Evolutionary conservation across 805 yeast genomes (phyloP), one percentile per base, ranked within the genome.

Genomic region (Cyberlindnera petersonii): DNA sequence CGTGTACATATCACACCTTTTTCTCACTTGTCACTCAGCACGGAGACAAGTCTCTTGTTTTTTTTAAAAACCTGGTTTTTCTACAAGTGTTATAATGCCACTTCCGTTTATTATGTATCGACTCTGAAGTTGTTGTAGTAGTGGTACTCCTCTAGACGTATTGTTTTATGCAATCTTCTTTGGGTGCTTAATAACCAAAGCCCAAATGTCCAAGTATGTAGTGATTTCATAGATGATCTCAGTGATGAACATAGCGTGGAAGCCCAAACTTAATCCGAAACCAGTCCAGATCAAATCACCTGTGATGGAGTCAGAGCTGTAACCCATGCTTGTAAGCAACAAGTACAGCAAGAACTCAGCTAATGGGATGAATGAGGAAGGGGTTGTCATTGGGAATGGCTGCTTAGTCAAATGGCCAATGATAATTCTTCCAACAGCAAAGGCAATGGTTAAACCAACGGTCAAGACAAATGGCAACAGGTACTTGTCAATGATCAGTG

Each of bases 401-500:
- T 85, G 95, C 35, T 73, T 64, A 1, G 96, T 86, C 49, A 91
- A 74, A 60, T 89, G 98, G 3, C 86, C 89, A 40, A 82, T 69
- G 53, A 89, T 89, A 46, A 89, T 86, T 57, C 93, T 76, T 5
- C 97, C 97, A n/a, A 91, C 97, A 4, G 77, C 69, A 54, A 85
- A 82, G 1, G 98, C 96, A 49, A 83, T 64, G 1, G 84, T 73
- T 36, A 82, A 69, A 1, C 95, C 94, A 53, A 85, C 77, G 21
- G 89, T 74, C 33, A 83, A 55, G 17, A 80, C 65, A 48, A 82
- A 70, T 24, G 94, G 83, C 31, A 86, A 58, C 28, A 67, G 66
- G 23, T 46, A 44, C 14, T 44, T 39, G 24, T 53, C 49, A 24
- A 63, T 47, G 23, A 68, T 64, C 16, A 65, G 64, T 10, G 65